Percentiles rank a stretch among this genome's conserved stretches.
Evolutionary conservation across 768 basidiomycete genomes (phyloP).

Genomic region (Boletus edulis): DNA sequence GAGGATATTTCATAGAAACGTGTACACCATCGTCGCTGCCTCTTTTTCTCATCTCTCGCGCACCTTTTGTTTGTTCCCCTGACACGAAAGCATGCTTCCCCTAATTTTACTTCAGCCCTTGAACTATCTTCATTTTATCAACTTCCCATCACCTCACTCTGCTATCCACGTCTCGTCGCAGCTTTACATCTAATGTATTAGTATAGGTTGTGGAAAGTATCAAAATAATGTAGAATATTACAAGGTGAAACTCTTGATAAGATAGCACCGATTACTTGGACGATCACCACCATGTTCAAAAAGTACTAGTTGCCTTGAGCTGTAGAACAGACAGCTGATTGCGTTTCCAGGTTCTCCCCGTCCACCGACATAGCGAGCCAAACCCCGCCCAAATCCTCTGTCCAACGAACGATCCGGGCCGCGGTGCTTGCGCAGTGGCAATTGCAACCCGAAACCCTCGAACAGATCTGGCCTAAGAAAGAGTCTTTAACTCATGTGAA

Average conservation of each 20-base stretch:
- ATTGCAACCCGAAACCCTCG: constrained; percentile 75
- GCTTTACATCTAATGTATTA: constrained; percentile 38
- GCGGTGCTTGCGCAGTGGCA: constrained; percentile 81
- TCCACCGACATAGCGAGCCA: constrained; percentile 85
- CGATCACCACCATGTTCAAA: constrained; percentile 62
- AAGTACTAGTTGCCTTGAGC: constrained; percentile 43
- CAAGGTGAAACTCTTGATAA: constrained; percentile 4
- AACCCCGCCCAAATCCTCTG: constrained; percentile 89
- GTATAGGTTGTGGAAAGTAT: constrained; percentile 31
- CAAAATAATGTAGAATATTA: constrained; percentile 28
- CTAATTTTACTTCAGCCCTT: constrained; percentile 18
- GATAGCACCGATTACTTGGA: constrained; percentile 4
- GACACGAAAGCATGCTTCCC: constrained; percentile 25
- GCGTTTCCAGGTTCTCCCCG: constrained; percentile 55
- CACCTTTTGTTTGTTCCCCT: constrained; percentile 30
- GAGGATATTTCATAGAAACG: constrained; percentile 57
- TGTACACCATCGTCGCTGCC: constrained; percentile 26
- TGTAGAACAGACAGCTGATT: constrained; percentile 7
- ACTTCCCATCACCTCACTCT: constrained; percentile 20
- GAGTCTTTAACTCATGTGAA: constrained; percentile 90
- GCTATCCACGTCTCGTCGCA: constrained; percentile 32
- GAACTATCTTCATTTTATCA: constrained; percentile 29
- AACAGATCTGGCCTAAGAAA: constrained; percentile 98
- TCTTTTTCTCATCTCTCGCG: constrained; percentile 20
- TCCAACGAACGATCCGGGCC: constrained; percentile 85